Base-by-base conservation (phyloP, 1,139 yeast species). In the Suhomyces terraborum region DNA sequence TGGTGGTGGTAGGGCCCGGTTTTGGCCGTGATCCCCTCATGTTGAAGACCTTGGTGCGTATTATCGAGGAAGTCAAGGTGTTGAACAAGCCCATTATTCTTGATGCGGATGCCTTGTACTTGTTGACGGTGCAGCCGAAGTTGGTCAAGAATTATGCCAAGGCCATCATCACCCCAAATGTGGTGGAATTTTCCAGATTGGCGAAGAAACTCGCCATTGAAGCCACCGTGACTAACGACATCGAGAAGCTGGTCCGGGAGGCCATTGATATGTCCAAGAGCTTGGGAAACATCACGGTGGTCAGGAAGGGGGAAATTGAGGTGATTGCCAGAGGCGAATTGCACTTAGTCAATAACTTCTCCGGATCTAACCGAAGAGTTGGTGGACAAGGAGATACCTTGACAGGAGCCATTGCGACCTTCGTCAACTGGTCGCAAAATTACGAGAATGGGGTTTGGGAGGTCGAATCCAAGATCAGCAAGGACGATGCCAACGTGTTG, bases 381-480 rank as follows among this genome's bases (percentile, higher is more conserved):
- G 91, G 94, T n/a, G 95, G 95, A 0, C 95, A 87, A 61, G 95
- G 95, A 9, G 95, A 87, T 53, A 82, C 94, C 0, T 59, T 87
- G 32, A 75, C 87, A 1, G 95, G 95, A 0, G 67, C 84, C 14
- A 64, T 84, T 18, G 86, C 86, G 6, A 81, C 93, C 1, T 66
- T 87, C 39, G 53, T 69, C 18, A 63, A 62, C 36, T 73, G 86
- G 56, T 63, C 75, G 6, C 62, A 73, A 35, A 80, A 85, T 13
- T 86, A 85, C 52, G 72, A 75, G 44, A 53, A 68, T 12, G 59
- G 64, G 3, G 54, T 80, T 6, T 87, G 95, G 95, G 69, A 71
- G 24, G 56, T 59, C 1, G 51, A 48, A 4, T 34, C 48, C 14
- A 33, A 49, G 61, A 40, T 63, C 30, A 51, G 46, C 3, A 56